These are phyloP conservation scores for Coffea canephora DNA, from an alignment of 257 asterid genomes.

Conservation along the genomic window DNA sequence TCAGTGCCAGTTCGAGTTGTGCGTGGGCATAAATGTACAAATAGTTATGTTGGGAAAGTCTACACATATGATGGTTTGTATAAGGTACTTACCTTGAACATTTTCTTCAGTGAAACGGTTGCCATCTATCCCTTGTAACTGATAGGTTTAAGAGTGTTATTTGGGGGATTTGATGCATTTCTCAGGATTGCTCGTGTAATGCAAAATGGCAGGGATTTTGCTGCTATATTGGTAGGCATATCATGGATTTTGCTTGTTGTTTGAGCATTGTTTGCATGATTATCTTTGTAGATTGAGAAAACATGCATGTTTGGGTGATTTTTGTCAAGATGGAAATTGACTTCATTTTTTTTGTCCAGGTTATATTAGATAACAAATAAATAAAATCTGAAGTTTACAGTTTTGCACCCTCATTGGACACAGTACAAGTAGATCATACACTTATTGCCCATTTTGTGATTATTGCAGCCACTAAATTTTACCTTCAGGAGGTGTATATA, in stretches of 20 bases:
- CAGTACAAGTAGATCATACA: not conserved
- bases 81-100: constrained; percentile 38
- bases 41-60: constrained; percentile 84
- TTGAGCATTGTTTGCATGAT: not conserved
- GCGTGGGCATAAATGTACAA: constrained; percentile 73
- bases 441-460: not conserved
- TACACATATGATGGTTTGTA: constrained; percentile 92
- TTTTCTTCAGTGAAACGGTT: not conserved
- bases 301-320: not conserved
- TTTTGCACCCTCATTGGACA: not conserved
- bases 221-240: not conserved
- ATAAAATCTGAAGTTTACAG: not conserved
- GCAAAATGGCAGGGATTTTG: not conserved
- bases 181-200: constrained; percentile 5
- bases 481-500: no score
- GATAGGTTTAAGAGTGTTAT: not conserved
- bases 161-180: not conserved
- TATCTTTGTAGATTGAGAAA: not conserved
- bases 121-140: not conserved
- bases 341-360: not conserved
- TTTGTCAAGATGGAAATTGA: not conserved
- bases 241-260: not conserved
- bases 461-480: no score
- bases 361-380: not conserved
- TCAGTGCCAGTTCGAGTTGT: constrained; percentile 68